These are phyloP conservation scores for Phoma sp. DNA, from an alignment of 2,329 filamentous ascomycete genomes.

Conservation along the genomic window DNA sequence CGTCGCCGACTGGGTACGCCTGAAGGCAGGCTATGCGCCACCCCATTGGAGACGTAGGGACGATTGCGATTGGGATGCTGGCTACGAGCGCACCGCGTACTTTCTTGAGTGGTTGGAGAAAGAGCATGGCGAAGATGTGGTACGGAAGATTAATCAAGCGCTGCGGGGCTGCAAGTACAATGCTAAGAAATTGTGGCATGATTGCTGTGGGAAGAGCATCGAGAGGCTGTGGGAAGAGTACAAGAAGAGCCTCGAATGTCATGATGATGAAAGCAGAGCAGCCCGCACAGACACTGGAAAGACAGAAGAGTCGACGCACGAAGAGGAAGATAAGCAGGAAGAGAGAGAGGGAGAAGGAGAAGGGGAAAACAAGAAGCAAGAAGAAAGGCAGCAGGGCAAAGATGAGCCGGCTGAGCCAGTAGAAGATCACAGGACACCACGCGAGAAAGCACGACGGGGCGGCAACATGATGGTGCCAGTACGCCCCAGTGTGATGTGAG, in stretches of 20 bases:
- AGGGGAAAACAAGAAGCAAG: neutral
- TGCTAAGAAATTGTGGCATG: constrained; percentile 70
- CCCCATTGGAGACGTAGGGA: constrained; percentile 77
- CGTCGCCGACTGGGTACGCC: constrained; percentile 88
- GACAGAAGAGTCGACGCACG: neutral
- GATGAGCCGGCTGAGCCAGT: neutral
- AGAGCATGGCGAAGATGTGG: constrained; percentile 59
- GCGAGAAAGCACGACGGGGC: constrained; percentile 21
- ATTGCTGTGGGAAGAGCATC: constrained; percentile 70
- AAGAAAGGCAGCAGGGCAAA: neutral
- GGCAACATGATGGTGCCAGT: constrained; percentile 24
- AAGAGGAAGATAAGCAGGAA: neutral
- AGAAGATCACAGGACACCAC: constrained; percentile 14
- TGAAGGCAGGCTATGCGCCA: constrained; percentile 74
- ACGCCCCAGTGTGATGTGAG: constrained; percentile 8
- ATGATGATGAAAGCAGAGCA: neutral
- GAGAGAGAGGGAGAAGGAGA: neutral
- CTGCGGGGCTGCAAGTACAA: constrained; percentile 69
- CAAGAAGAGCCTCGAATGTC: constrained; percentile 54
- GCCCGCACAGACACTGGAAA: neutral
- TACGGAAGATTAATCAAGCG: constrained; percentile 68
- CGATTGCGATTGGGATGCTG: constrained; percentile 77
- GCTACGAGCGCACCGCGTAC: constrained; percentile 90
- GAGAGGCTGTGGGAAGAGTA: constrained; percentile 79
- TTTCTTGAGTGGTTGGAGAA: constrained; percentile 86